Evolutionary conservation across 805 yeast genomes (phyloP).

Genomic region (Nakazawaea wickerhamii): DNA sequence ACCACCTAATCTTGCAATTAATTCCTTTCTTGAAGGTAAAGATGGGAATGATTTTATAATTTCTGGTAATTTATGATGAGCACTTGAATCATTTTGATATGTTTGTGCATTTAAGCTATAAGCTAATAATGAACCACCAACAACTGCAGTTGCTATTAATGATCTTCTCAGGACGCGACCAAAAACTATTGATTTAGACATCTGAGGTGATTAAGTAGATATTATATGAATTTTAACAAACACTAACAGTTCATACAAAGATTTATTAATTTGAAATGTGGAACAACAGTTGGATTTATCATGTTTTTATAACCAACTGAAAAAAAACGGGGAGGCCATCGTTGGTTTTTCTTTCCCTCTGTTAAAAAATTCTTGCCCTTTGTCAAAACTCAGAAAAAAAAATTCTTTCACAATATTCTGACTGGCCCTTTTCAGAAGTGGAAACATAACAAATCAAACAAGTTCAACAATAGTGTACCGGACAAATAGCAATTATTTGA

Average conservation of each 20-base stretch:
- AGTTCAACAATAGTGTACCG: not conserved
- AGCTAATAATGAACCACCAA: conserved; percentile 7
- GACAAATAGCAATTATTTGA: not conserved
- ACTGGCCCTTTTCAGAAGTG: conserved; percentile 1
- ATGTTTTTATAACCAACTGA: not conserved
- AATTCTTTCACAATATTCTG: not conserved
- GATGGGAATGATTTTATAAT: conserved; percentile 37
- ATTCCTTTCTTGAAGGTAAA: conserved; percentile 53
- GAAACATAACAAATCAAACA: not conserved
- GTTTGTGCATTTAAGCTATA: not conserved
- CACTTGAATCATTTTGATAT: conserved; percentile 8
- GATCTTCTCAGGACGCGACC: conserved; percentile 5
- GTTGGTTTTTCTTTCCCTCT: not conserved
- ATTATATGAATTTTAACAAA: no score
- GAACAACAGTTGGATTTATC: not conserved
- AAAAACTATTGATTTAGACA: conserved; percentile 5
- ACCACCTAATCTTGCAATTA: conserved; percentile 40
- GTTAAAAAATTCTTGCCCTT: not conserved
- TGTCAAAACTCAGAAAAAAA: not conserved
- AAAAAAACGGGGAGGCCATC: not conserved
- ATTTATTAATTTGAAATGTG: not conserved
- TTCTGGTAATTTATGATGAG: conserved; percentile 27
- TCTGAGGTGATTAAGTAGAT: not conserved
- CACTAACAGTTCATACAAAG: no score
- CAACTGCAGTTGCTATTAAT: conserved; percentile 5